Percentiles rank a stretch among this genome's conserved stretches.
Conservation (phyloP, 129 eudicot species). For the Lonicera japonica region DNA sequence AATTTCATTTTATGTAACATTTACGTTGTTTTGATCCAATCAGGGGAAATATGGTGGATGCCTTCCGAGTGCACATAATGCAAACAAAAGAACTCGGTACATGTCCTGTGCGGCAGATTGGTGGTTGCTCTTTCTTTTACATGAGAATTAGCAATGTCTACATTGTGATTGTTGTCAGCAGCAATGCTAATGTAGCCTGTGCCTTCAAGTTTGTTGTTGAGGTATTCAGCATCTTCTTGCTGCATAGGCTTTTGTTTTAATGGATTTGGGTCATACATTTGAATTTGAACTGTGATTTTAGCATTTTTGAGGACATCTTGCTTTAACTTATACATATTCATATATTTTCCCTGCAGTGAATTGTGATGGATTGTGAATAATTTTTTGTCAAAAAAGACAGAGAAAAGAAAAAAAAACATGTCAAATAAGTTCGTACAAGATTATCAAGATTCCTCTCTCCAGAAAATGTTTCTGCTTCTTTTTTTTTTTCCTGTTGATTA, state of each 20-base stretch:
- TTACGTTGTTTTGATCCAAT: not conserved
- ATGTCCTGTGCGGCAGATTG: slow-evolving; percentile 94
- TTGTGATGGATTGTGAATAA: not conserved
- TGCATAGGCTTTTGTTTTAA: not conserved
- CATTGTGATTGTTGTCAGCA: slow-evolving; percentile 96
- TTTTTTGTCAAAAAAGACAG: no score
- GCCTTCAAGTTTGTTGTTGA: slow-evolving; percentile 99
- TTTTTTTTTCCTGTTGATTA: no score
- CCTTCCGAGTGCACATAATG: slow-evolving; percentile 93
- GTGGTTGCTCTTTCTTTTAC: slow-evolving; percentile 95
- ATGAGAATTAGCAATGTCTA: slow-evolving; percentile 98
- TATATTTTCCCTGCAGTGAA: not conserved
- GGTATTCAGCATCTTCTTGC: slow-evolving; percentile 34
- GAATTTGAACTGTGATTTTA: not conserved
- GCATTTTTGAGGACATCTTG: no score
- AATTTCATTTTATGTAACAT: not conserved
- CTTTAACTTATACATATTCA: no score
- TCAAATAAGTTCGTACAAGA: not conserved
- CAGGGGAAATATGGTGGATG: slow-evolving; percentile 99
- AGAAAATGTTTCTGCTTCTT: not conserved
- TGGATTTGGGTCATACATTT: not conserved
- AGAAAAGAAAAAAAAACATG: not conserved
- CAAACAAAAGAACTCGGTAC: slow-evolving; percentile 98
- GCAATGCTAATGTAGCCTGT: slow-evolving; percentile 97
- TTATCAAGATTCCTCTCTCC: not conserved